Base-by-base conservation (phyloP, 2,329 filamentous ascomycete genomes). In the Fusarium austroafricanum region DNA sequence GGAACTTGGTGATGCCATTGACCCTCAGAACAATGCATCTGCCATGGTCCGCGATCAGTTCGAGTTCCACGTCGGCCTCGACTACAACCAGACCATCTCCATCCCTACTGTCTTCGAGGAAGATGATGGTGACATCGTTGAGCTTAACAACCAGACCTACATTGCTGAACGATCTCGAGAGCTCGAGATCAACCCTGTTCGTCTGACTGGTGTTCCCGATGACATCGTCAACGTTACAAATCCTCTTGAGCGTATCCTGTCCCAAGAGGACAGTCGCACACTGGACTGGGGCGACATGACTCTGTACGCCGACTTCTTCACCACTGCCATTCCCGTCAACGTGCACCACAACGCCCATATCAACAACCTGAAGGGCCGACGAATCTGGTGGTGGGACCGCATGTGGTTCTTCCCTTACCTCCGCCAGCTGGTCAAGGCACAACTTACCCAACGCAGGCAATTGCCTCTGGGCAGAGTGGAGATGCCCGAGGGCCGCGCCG, bases 321-420 rank as follows among this genome's bases (percentile, higher is more conserved):
- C 64, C 40, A 56, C 66, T 2, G 67, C 67, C 6, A 54, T 73
- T 11, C 70, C 71, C 3, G 73, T 68, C 14, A 58, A 60, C 14
- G 44, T 73, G 2, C 71, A 73, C 28, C 68, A 73, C 61, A 73
- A 72, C 28, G 69, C 70, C 4, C 60, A 65, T n/a, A 55, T 39
- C n/a, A 61, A 58, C 46, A 57, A 67, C 39, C 56, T 62, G 17
- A 65, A 72, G 57, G 31, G 21, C 17, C 61, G 70, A 17, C 37
- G 65, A 10, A 38, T 51, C 10, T 62, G 44, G 65, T 71, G 67
- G 68, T 71, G 69, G 67, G 43, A 67, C 23, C 65, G 60, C 11
- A 74, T 64, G 28, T 72, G 70, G 70, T 71, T 57, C 57, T 73
- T 71, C 55, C 68, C 68, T 3, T 42, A 67, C 28, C 61, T 71